Conservation (phyloP, 345 rosid genomes). For the Eucalyptus victrix region DNA sequence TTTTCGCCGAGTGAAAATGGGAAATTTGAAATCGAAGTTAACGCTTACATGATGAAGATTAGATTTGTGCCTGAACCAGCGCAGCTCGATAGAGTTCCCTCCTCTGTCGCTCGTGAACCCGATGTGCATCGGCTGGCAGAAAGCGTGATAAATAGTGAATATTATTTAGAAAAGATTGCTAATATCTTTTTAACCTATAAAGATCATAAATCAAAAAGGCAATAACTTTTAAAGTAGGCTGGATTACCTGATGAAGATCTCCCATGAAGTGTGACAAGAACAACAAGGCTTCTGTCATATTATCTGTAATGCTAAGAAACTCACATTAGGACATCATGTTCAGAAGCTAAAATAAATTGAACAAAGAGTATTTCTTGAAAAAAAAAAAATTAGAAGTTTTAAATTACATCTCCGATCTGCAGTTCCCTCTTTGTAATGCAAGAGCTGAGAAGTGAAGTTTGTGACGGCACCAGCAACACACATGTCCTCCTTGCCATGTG, state of each 20-base stretch:
- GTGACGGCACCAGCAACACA: slow-evolving; percentile 87
- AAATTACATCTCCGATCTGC: slow-evolving; percentile 74
- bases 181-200: background rate
- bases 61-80: slow-evolving; percentile 87
- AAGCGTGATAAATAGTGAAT: background rate
- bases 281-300: slow-evolving; percentile 85
- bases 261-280: slow-evolving; percentile 95
- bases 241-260: slow-evolving; percentile 74
- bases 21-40: background rate
- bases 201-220: background rate
- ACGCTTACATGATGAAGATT: slow-evolving; percentile 77
- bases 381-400: background rate
- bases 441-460: slow-evolving; percentile 86
- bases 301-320: slow-evolving; percentile 30
- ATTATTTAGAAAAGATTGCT: background rate
- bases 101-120: slow-evolving; percentile 84
- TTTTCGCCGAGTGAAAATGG: background rate
- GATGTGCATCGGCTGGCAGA: slow-evolving; percentile 72
- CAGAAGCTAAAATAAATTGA: background rate
- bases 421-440: slow-evolving; percentile 70
- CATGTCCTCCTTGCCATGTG: slow-evolving; percentile 39
- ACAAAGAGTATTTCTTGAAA: background rate
- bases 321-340: background rate
- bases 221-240: background rate
- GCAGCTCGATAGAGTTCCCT: slow-evolving; percentile 74